Percentiles rank a stretch among this genome's conserved stretches.
Evolutionary conservation across 2,329 filamentous ascomycete species (phyloP).

Genomic region (Hypoxylon sp.): DNA sequence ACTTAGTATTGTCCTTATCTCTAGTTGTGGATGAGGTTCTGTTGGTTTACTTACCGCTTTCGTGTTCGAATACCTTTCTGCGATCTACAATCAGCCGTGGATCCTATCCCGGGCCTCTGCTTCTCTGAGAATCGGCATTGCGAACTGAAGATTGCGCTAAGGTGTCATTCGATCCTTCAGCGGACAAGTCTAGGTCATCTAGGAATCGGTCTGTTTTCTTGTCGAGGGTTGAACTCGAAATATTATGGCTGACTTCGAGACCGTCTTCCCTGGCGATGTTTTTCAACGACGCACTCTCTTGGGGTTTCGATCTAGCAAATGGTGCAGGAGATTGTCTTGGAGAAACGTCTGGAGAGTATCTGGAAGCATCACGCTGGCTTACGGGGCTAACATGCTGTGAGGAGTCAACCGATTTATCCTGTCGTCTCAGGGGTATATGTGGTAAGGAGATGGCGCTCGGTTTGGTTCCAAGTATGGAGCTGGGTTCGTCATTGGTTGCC

Average conservation of each 20-base stretch:
- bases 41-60: conserved; percentile 38
- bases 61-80: conserved; percentile 46
- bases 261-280: background rate
- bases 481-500: conserved; percentile 35
- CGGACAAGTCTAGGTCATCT: background rate
- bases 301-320: conserved; percentile 22
- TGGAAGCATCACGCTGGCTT: conserved; percentile 6
- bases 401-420: background rate
- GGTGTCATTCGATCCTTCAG: background rate
- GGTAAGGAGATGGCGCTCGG: conserved; percentile 18
- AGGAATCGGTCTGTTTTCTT: background rate
- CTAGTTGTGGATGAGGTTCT: background rate
- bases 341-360: conserved; percentile 20
- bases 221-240: too few species aligned
- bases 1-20: conserved; percentile 11
- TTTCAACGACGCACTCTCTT: conserved; percentile 20
- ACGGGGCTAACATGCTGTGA: conserved; percentile 6
- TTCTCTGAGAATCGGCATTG: conserved; percentile 23
- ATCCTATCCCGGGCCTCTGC: conserved; percentile 40
- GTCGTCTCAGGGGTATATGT: conserved; percentile 2
- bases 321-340: conserved; percentile 26
- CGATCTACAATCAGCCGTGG: conserved; percentile 44
- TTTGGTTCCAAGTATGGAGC: conserved; percentile 5
- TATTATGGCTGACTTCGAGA: too few species aligned
- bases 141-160: conserved; percentile 3